Evolutionary conservation across 1,284 basidiomycete species (phyloP), one percentile per base, ranked within the genome.

Genomic region (Tilletia indica): DNA sequence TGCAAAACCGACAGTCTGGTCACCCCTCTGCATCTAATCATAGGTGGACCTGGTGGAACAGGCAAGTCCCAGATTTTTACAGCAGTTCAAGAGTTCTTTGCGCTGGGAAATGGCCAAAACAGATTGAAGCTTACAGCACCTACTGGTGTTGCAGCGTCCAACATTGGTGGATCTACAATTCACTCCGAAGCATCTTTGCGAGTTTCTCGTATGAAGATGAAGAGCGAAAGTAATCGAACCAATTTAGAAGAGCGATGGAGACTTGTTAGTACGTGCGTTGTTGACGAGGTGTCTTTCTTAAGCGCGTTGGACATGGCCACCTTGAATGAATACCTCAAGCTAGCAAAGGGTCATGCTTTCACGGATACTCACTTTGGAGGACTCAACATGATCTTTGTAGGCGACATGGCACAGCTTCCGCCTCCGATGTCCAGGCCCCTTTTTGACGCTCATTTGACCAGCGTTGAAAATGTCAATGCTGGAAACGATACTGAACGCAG

Each of bases 381-480:
- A n/a, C 16, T 54, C 8, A 54, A 54, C 51, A 54, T 54, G 51
- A 54, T 54, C 16, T 54, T 54, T 54, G 51, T 54, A n/a, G 51
- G 51, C 16, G 51, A 54, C 51, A 54, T 54, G 51, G 51, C 51
- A 19, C 51, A 54, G 25, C n/a, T 54, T 5, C 51, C 51, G 4
- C 51, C 51, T 19, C 51, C 51, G 25, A 54, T 54, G 51, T 5
- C 51, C 4, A 5, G 51, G 6, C 51, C 51, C 6, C 51, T 54
- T 4, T 54, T 54, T 19, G 51, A 54, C 25, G 4, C 51, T 31
- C 6, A 6, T 54, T 19, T 54, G n/a, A 19, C n/a, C 5, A 31
- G 4, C 25, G 19, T 4, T 6, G n/a, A 5, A 31, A 54, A n/a
- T 19, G 4, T 31, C 19, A 54, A 54, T 54, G 51, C 51, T 4